phyloP scores from a whole-genome alignment of 2,329 filamentous ascomycete species.

The Trichoderma endophyticum region DNA sequence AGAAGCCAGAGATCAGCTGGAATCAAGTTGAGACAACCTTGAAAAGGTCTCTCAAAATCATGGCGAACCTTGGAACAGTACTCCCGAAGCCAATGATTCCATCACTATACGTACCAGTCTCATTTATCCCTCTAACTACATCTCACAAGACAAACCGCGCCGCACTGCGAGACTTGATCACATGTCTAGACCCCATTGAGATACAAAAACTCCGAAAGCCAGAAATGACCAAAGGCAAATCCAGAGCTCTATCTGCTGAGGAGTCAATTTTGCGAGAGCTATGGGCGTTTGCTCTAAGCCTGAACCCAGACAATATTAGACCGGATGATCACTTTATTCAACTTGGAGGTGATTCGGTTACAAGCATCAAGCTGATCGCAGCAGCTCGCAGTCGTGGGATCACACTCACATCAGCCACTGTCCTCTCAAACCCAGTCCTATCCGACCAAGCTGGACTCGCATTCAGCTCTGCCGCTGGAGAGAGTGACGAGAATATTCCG shows the following conservation, averaged over 20 bases:
- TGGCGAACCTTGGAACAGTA: not conserved
- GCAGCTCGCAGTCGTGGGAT: slow-evolving; percentile 2
- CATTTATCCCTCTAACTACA: not conserved
- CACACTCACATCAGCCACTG: not conserved
- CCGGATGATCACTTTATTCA: slow-evolving; percentile 47
- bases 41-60: not conserved
- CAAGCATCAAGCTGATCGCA: slow-evolving; percentile 44
- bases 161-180: not conserved
- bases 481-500: not conserved
- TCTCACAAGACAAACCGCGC: not conserved
- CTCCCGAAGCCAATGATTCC: not conserved
- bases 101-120: not conserved
- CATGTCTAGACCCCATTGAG: not conserved
- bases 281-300: slow-evolving; percentile 37
- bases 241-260: not conserved
- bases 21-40: not conserved
- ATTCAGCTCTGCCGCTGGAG: not conserved
- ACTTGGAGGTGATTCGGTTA: slow-evolving; percentile 47
- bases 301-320: slow-evolving; percentile 34
- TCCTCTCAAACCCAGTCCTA: not conserved
- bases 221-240: not conserved
- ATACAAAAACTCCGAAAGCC: not conserved
- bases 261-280: slow-evolving; percentile 29
- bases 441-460: not conserved
- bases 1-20: not conserved